Base-by-base conservation (phyloP, 1,284 basidiomycete genomes). In the Farysia itapuensis region DNA sequence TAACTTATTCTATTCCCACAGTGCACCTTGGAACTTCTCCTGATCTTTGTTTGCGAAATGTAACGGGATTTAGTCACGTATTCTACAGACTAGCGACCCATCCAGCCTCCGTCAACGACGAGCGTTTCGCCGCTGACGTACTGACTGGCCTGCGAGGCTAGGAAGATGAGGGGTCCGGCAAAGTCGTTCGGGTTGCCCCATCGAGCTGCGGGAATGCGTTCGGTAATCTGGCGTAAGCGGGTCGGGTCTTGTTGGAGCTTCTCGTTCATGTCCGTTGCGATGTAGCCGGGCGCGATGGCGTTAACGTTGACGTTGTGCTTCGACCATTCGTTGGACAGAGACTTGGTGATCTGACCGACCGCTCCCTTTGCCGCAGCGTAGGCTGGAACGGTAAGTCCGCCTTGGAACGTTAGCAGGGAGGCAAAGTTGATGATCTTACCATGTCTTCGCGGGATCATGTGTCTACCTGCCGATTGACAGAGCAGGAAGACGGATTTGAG, bases 141-240 rank as follows among this genome's bases (percentile, higher is more conserved):
- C 77, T 90, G 85, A 67, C 87, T 89, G 1, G 90, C 92, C 34
- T 79, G 79, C 64, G 87, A 89, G 5, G 91, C 88, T 25, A 96
- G 84, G 79, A 90, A 96, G n/a, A 95, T 84, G 41, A 89, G 79
- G 0, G 90, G 88, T 5, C 92, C 92, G 24, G 88, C 89, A 79
- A 96, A 93, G 80, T 96, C 92, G 32, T 80, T 80, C 2, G 92
- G 90, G 23, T 82, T 79, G 28, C 90, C 93, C 93, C 93, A 96
- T 50, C 92, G 81, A 15, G 85, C 64, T 4, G 64, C 64, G 2
- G 69, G 69, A 24, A 72, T 70, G n/a, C 67, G 56, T 36, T 94
- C 91, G 46, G 88, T 85, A 72, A 96, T 94, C 79, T 96, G 92
- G 41, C 85, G 84, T 48, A 86, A 81, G 39, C 89, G 84, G 31